Evolutionary conservation across 495 filamentous ascomycete species (phyloP), one percentile per base, ranked within the genome.

Genomic region (Penicillium diatomitis): DNA sequence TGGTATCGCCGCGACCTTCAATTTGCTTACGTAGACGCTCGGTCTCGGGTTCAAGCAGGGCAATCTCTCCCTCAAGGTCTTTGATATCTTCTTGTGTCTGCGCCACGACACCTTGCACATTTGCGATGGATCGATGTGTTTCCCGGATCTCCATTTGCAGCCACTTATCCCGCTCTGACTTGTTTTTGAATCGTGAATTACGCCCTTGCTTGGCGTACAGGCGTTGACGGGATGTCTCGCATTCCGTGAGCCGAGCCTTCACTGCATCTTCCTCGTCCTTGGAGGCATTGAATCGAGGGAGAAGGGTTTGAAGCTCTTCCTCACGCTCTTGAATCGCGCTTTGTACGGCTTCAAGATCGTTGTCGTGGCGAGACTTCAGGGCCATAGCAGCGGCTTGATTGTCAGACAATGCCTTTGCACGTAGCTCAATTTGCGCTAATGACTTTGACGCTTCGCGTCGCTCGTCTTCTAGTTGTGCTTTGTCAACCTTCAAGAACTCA

Each of bases 191-290:
- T 47, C 87, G 85, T 32, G 84, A 82, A 60, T 85, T 88, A n/a
- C 90, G 83, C 36, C 88, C 87, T 66, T 97, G 94, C 65, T 99
- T 99, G 42, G 86, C 88, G 56, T 96, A 90, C 10, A 99, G 74
- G 29, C 90, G 82, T 55, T 86, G 84, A 37, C 88, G 74, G 1
- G 75, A 78, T 6, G 82, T 83, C 61, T 92, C 86, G 4, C 87
- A 87, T 35, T 84, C 75, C 12, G 84, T 83, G 4, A 96, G 75
- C 40, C 86, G 77, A 32, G 82, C 64, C 55, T 80, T 85, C 32
- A 89, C 70, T 4, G 71, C 69, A 8, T 73, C 73, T 60, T 97
- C 92, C 46, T 92, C 75, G 33, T 79, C 74, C 57, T 85, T 87
- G 55, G 79, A 81, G 32, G 78, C 68, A 38, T 79, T 85, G 64